Evolutionary conservation across 768 basidiomycete genomes (phyloP), one percentile per base, ranked within the genome.

Genomic region (Xerocomellus dryophilus): DNA sequence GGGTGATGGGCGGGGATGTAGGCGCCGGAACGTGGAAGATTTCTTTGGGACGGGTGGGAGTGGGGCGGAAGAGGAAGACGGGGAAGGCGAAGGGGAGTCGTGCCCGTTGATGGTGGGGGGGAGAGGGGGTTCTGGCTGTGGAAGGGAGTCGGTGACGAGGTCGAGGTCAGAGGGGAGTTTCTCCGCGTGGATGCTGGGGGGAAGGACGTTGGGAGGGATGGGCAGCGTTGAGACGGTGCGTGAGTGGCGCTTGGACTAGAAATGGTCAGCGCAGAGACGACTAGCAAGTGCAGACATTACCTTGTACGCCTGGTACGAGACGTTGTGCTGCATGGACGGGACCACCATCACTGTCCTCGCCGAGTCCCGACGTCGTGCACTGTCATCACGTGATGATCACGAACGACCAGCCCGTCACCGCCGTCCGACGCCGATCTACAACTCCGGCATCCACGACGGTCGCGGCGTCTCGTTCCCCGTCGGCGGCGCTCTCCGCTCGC

Each of bases 351-450:
- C 14, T 12, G 32, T 32, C 12, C 32, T 32, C 14, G 32, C 32
- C 32, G 7, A 15, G 15, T 17, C 23, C 23, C 23, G 23, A 25
- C 23, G 23, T 25, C 23, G 23, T 25, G 23, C 23, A 25, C n/a
- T 25, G 23, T 25, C 23, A 25, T 25, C 23, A 65, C 61, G 61
- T 65, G 63, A 51, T 17, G 18, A 5, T 0, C 17, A 25, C n/a
- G n/a, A n/a, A n/a, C n/a, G n/a, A n/a, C n/a, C 23, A 82, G 61
- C 79, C 86, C 23, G 77, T 89, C 44, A 86, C 89, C 21, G 82
- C 91, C 0, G 20, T 90, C 92, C 0, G 94, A 98, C 69, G 82
- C 87, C 7, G n/a, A 74, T 99, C 34, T 97, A n/a, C n/a, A n/a
- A n/a, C n/a, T n/a, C n/a, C n/a, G n/a, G n/a, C n/a, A n/a, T n/a